A percentile compares a stretch with the other conserved stretches of the same genome.
Conservation (phyloP, 108 stramenopile species). For the Nitzschia palea region DNA sequence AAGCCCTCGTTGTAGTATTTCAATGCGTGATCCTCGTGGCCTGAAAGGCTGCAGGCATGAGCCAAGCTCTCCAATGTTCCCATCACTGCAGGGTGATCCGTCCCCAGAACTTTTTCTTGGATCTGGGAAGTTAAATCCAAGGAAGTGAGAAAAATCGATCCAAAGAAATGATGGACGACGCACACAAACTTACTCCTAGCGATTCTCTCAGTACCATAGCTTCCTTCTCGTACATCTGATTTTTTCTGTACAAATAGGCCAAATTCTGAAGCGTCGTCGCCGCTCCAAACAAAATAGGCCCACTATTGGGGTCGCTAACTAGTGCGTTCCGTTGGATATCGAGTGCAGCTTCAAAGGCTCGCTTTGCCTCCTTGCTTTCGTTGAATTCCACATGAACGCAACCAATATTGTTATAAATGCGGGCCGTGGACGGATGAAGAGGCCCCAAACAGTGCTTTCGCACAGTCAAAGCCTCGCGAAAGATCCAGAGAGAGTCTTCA, state of each 20-base stretch:
- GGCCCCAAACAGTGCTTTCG: conserved; percentile 47
- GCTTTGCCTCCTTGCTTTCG: conserved; percentile 42
- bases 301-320: conserved; percentile 43
- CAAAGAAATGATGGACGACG: not conserved
- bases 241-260: conserved; percentile 50
- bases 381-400: conserved; percentile 60
- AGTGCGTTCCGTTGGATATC: conserved; percentile 55
- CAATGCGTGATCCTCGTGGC: conserved; percentile 28
- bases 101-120: conserved; percentile 46
- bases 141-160: not conserved
- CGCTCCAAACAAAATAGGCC: conserved; percentile 44
- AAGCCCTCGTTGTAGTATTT: conserved; percentile 38
- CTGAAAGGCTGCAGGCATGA: conserved; percentile 24
- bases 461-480: conserved; percentile 54
- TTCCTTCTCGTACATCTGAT: conserved; percentile 42
- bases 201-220: conserved; percentile 46
- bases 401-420: conserved; percentile 67
- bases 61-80: conserved; percentile 52
- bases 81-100: conserved; percentile 38
- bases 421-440: conserved; percentile 47
- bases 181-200: conserved; percentile 30
- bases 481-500: conserved; percentile 50
- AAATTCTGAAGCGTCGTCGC: conserved; percentile 65
- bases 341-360: conserved; percentile 51
- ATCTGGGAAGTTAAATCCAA: conserved; percentile 21